Base-by-base conservation (phyloP, 495 filamentous ascomycete species). In the Lindgomyces ingoldianus region DNA sequence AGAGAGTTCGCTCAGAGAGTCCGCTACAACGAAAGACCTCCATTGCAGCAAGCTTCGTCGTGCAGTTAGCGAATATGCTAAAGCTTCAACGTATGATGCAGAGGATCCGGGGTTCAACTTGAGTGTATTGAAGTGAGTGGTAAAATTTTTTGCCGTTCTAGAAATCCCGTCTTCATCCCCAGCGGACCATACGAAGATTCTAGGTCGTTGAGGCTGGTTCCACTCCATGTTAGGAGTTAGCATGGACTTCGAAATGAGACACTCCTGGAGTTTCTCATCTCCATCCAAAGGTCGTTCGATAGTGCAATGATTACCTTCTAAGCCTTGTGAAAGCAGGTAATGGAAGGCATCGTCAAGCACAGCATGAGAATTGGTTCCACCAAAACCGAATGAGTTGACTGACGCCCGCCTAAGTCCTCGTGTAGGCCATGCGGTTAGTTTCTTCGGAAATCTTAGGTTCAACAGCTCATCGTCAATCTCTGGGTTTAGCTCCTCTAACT, bases 321-420 rank as follows among this genome's bases (percentile, higher is more conserved):
- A 9, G 12, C 52, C 42, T n/a, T 19, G 30, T 25, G 12, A 1
- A 2, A n/a, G 33, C 14, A 66, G 30, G 33, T 58, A 39, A 21
- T 54, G 51, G 45, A 61, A 70, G 6, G 64, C 63, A 62, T 76
- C 72, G 27, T 67, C 53, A 10, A 65, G 51, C 12, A 62, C 53
- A 21, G 64, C 58, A 33, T 70, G 68, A 1, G 51, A 57, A 46
- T 70, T 70, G 2, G 68, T 49, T 8, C 68, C 68, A 8, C 73
- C 74, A 12, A 54, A 67, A 1, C 68, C 68, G 25, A 70, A 70
- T 14, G 68, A 70, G 49, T 70, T 70, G 4, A 70, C 60, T 4
- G 46, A 49, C 1, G 72, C 74, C 1, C 79, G 66, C 57, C 71
- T 75, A 8, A 73, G 16, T 0, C 57, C 65, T 8, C 68, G 64